Evolutionary conservation across 768 basidiomycete species (phyloP).

Genomic region (Crucibulum laeve): DNA sequence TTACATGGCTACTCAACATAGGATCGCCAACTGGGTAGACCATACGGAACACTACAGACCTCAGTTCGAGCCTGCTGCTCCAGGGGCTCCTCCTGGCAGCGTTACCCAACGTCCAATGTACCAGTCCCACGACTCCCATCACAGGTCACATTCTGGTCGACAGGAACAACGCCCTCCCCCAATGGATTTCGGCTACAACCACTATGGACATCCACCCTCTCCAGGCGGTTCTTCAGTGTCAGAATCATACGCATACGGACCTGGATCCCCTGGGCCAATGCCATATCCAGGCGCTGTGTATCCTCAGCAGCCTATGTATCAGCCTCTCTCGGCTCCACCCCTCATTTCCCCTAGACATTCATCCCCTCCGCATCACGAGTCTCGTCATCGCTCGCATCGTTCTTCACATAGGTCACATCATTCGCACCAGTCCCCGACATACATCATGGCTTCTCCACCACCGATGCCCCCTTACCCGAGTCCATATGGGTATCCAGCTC

Average conservation of each 20-base stretch:
- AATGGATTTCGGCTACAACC: not conserved
- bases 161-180: not conserved
- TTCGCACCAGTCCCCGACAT: constrained; percentile 4
- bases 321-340: constrained; percentile 12
- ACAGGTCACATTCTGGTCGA: not conserved
- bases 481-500: not conserved
- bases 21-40: constrained; percentile 48
- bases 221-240: constrained; percentile 16
- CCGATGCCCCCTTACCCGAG: not conserved
- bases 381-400: constrained; percentile 5
- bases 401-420: constrained; percentile 4
- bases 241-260: constrained; percentile 13
- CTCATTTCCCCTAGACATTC: constrained; percentile 10
- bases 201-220: constrained; percentile 11
- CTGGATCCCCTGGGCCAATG: constrained; percentile 17
- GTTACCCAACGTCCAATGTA: constrained; percentile 4
- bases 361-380: constrained; percentile 1
- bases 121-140: not conserved
- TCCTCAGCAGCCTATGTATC: constrained; percentile 10
- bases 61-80: constrained; percentile 18
- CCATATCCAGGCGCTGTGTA: constrained; percentile 14
- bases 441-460: constrained; percentile 7
- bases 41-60: constrained; percentile 36
- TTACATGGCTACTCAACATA: constrained; percentile 38
- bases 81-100: constrained; percentile 6